Base-by-base conservation (phyloP, 2,329 filamentous ascomycete species). In the Lojkania enalia region DNA sequence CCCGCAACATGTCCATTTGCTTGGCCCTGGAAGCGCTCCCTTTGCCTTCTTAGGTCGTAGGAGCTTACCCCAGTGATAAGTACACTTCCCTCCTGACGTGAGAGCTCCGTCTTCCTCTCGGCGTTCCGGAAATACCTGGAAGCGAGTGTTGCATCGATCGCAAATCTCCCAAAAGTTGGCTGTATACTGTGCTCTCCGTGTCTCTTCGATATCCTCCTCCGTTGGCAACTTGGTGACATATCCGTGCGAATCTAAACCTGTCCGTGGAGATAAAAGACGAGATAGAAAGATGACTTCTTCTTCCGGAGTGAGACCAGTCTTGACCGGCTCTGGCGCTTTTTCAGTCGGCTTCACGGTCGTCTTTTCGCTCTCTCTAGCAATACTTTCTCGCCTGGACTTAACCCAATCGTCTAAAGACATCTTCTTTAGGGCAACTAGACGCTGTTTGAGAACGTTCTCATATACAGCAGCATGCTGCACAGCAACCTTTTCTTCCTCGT, bases 111-210 rank as follows among this genome's bases (percentile, higher is more conserved):
- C 79, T 55, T 85, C 81, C 43, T 85, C 81, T 42, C 90, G 82
- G 31, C 92, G 84, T 3, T 90, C 89, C 0, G 91, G 90, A 54
- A 95, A 97, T 3, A 96, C 89, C 61, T 96, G 89, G 61, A 99
- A 99, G 16, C 92, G 84, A 23, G 84, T 83, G 31, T 78, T 78
- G 70, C 94, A 99, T 15, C 94, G 85, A 61, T 96, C 91, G 60
- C 94, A 99, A 38, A 83, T 79, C 71, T 99, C 94, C 78, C 86
- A 96, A 36, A 88, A 88, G 40, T 83, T 80, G 11, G 86, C 81
- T 5, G 83, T 77, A 36, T 81, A 75, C 0, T 89, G 77, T 0
- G 84, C 89, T 32, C 80, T 77, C 23, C 75, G 80, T 0, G 89
- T 86, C 39, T 79, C 77, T 39, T 80, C 74, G 14, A 96, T 80